Evolutionary conservation across 1,284 basidiomycete genomes (phyloP), one percentile per base, ranked within the genome.

Genomic region (Moesziomyces aphidis): DNA sequence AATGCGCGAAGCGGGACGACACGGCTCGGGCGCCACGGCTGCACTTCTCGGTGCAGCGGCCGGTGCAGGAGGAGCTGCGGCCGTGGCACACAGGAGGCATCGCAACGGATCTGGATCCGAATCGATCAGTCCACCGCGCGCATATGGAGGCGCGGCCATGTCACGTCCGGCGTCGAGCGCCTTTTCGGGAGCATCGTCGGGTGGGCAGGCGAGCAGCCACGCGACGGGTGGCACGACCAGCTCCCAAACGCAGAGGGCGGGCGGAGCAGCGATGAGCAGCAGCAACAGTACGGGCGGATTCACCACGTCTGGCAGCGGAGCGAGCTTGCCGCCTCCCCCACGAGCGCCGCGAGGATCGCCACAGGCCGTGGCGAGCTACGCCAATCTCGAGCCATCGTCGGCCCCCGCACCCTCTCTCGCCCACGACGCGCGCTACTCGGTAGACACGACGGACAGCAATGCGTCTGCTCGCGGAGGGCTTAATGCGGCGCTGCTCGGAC

Each of bases 241-340:
- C 43, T 56, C 61, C 1, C 67, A 55, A 3, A 56, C 54, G 7
- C 54, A 51, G 23, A 45, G 57, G 52, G 46, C 50, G 17, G 55
- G 49, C 23, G 49, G 52, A n/a, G 13, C 50, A 4, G 46, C 22
- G 0, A 42, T 71, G 50, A 70, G 62, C 53, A 76, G 70, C 55
- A 78, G 76, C 59, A 76, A 71, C 57, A 73, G 72, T 39, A 76
- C 70, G 5, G 70, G 76, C 8, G 62, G 47, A 0, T 62, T 61
- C 31, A 76, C 76, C 1, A 57, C 59, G 3, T 63, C 54, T 24
- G 58, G 69, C 7, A 72, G 68, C 31, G 75, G 61, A 4, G 55
- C 57, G 5, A 66, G 63, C 45, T 47, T 78, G 22, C 75, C 59
- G 9, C 69, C 76, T 1, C 73, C 76, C 23, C 77, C 72, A 0